phyloP scores from a whole-genome alignment of 2,329 filamentous ascomycete genomes.

The Endothia cerciana region DNA sequence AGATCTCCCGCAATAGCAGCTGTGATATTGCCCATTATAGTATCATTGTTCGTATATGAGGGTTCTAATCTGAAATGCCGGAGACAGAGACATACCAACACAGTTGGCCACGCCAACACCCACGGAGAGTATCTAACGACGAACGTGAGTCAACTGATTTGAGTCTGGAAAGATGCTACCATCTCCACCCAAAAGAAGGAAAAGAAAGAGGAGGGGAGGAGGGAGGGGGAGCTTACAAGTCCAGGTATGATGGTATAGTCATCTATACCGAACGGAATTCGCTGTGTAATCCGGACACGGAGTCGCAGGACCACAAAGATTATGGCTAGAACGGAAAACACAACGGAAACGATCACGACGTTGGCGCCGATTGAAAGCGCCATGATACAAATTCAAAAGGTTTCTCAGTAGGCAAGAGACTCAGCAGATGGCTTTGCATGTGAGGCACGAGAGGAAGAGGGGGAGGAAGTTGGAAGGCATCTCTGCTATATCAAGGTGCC shows the following conservation, averaged over 20 bases:
- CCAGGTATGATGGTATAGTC: slow-evolving; percentile 2
- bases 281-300: background rate
- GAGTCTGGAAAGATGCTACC: background rate
- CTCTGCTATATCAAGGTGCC: too few relatives aligned
- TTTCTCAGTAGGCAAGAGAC: background rate
- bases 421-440: background rate
- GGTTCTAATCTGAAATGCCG: background rate
- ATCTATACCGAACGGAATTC: background rate
- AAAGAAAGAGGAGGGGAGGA: too few relatives aligned
- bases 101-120: slow-evolving; percentile 1
- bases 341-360: slow-evolving; percentile 6
- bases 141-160: too few relatives aligned
- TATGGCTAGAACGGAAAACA: slow-evolving; percentile 5
- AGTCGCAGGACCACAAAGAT: background rate
- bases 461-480: too few relatives aligned
- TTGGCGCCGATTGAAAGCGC: slow-evolving; percentile 4
- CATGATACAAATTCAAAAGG: slow-evolving; percentile 3
- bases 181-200: too few relatives aligned
- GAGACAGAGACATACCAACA: background rate
- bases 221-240: too few relatives aligned
- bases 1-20: slow-evolving; percentile 4
- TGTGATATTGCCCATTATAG: background rate
- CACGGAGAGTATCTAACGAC: background rate
- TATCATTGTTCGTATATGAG: too few relatives aligned
- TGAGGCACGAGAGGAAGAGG: too few relatives aligned